A percentile compares a stretch with the other conserved stretches of the same genome.
phyloP scores from a whole-genome alignment of 345 rosid genomes.

The Cochlearia excelsa region DNA sequence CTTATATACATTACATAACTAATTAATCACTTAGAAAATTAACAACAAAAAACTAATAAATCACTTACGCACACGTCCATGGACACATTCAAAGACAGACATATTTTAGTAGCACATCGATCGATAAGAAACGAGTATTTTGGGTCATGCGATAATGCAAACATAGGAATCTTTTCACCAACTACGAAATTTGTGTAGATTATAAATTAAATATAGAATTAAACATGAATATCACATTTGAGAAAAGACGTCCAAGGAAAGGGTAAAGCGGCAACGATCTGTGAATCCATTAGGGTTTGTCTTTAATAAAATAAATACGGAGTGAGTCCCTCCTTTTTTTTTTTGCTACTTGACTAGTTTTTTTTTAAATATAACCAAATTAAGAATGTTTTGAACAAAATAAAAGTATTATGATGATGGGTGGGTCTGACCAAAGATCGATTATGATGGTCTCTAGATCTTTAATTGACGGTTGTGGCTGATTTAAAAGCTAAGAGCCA shows the following conservation, averaged over 20 bases:
- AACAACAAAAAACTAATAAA: no score
- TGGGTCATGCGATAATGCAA: conserved; percentile 1
- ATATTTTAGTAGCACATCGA: not conserved
- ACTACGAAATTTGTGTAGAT: conserved; percentile 2
- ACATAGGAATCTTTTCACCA: conserved; percentile 24
- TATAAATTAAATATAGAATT: not conserved
- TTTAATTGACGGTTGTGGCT: conserved; percentile 36
- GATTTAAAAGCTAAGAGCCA: conserved; percentile 37
- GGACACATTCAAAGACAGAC: conserved; percentile 7
- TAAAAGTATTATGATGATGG: conserved; percentile 24
- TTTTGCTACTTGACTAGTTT: not conserved
- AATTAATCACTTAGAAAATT: no score
- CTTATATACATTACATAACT: not conserved
- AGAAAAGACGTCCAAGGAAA: conserved; percentile 6
- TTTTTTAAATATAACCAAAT: no score
- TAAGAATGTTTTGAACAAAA: not conserved
- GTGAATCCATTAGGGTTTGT: conserved; percentile 19
- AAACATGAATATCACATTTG: conserved; percentile 25
- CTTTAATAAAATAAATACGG: not conserved
- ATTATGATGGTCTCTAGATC: conserved; percentile 36
- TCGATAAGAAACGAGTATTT: conserved; percentile 2
- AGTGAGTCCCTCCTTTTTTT: not conserved
- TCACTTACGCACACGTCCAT: not conserved
- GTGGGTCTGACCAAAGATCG: conserved; percentile 37
- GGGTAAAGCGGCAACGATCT: conserved; percentile 13